Conservation (phyloP, 2,329 filamentous ascomycete genomes). For the Alternaria consortialis region DNA sequence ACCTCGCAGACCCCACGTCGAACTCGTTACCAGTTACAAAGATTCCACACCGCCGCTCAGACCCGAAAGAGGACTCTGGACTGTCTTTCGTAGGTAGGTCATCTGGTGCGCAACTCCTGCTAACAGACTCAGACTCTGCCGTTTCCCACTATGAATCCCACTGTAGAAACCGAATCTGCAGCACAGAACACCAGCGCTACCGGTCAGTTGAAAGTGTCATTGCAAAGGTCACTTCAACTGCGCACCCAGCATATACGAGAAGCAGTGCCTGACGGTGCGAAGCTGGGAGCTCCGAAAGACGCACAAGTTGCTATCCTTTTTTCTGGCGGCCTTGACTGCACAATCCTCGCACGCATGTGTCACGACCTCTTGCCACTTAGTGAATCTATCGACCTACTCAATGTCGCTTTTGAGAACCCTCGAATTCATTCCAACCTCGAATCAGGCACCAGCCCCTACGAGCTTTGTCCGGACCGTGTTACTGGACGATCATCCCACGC, state of each 20-base stretch:
- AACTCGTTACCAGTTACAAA: constrained; percentile 17
- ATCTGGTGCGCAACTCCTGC: constrained; percentile 15
- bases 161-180: neutral
- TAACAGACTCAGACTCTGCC: constrained; percentile 50
- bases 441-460: constrained; percentile 64
- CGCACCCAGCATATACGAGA: constrained; percentile 56
- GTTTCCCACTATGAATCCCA: constrained; percentile 57
- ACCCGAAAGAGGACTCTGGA: constrained; percentile 10
- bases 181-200: constrained; percentile 57
- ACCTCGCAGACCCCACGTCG: neutral
- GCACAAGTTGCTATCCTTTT: constrained; percentile 81
- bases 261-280: constrained; percentile 18
- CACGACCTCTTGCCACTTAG: constrained; percentile 76
- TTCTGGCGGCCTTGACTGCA: constrained; percentile 94
- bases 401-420: constrained; percentile 98
- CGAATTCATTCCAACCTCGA: constrained; percentile 58
- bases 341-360: constrained; percentile 79
- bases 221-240: constrained; percentile 69
- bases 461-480: constrained; percentile 87
- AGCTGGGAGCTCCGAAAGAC: constrained; percentile 10
- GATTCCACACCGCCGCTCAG: constrained; percentile 35
- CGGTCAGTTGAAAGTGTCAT: constrained; percentile 60
- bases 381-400: constrained; percentile 85
- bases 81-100: constrained; percentile 48
- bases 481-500: constrained; percentile 82